phyloP scores from a whole-genome alignment of 208 protist species.

The Leishmania mexicana region DNA sequence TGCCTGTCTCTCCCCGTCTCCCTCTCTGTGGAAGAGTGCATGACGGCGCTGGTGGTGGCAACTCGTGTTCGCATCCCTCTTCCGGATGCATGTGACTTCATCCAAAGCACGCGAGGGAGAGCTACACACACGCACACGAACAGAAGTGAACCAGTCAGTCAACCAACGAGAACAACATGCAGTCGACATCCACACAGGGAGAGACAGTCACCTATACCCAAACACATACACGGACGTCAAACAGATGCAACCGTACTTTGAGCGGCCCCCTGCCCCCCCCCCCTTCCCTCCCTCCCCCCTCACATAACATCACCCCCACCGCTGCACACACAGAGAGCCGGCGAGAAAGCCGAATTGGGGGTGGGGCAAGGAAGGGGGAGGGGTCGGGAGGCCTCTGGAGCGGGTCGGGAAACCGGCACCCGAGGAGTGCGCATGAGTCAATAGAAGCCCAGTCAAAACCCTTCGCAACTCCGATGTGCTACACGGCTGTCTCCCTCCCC shows the following conservation, averaged over 20 bases:
- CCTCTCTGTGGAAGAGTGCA: background rate
- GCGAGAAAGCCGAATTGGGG: background rate
- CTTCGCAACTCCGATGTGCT: background rate
- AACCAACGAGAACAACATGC: background rate
- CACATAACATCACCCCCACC: no score
- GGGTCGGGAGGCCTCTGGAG: background rate
- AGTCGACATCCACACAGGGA: background rate
- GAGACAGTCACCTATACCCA: background rate
- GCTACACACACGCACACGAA: background rate
- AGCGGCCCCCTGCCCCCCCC: background rate
- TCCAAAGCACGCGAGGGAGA: background rate
- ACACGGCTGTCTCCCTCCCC: background rate
- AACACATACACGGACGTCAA: background rate
- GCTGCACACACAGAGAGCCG: background rate
- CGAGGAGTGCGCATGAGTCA: background rate
- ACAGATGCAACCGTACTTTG: background rate
- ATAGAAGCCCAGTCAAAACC: constrained; percentile 5
- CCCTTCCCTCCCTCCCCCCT: no score
- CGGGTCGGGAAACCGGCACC: background rate
- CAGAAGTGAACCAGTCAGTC: no score
- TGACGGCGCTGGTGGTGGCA: background rate
- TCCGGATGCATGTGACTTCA: background rate
- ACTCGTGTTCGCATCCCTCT: background rate
- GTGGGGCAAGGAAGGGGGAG: background rate
- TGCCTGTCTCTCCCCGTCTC: background rate